Base-by-base conservation (phyloP, 352 stramenopile species). In the Globisporangium apiculatum region DNA sequence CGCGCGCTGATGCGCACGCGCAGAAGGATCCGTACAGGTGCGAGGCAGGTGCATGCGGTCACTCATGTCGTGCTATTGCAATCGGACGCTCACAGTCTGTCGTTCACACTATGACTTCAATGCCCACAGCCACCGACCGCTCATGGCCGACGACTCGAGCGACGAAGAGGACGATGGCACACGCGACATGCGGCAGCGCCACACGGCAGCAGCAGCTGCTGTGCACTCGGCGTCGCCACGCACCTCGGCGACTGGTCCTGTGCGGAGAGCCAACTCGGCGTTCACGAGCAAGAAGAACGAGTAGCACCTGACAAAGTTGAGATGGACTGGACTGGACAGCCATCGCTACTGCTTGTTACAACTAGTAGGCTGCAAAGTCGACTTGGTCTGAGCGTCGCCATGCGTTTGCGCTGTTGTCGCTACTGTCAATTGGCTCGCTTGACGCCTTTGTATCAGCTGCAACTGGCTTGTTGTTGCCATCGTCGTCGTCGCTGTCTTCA, bases 371-470 rank as follows among this genome's bases (percentile, higher is more conserved):
- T 37, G 65, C 71, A 70, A 94, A 94, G 53, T 91, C 71, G 56
- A 94, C 89, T 53, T 58, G 57, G 58, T 94, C 77, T 0, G 82
- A 91, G 56, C 68, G 81, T 54, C 79, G 65, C 84, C 84, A 94
- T 14, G 58, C 17, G 6, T 60, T 53, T 43, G 67, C 53, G 15
- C 50, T 72, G 54, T 37, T 64, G 40, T n/a, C 17, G 24, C 11
- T 14, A 10, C 35, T 67, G 6, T 66, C 53, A 12, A 62, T 51
- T 55, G 58, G 24, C 24, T 31, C 24, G 24, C 24, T 31, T 31
- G 24, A 31, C 24, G 24, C 24, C 24, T 31, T 31, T 31, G 24
- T 31, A 31, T 31, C 40, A 54, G 66, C 51, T 15, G 45, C n/a
- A 31, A n/a, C 17, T 49, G 11, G 45, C 45, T 24, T 9, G 14